Evolutionary conservation across 805 yeast genomes (phyloP).

Genomic region (Candida mattraensis): DNA sequence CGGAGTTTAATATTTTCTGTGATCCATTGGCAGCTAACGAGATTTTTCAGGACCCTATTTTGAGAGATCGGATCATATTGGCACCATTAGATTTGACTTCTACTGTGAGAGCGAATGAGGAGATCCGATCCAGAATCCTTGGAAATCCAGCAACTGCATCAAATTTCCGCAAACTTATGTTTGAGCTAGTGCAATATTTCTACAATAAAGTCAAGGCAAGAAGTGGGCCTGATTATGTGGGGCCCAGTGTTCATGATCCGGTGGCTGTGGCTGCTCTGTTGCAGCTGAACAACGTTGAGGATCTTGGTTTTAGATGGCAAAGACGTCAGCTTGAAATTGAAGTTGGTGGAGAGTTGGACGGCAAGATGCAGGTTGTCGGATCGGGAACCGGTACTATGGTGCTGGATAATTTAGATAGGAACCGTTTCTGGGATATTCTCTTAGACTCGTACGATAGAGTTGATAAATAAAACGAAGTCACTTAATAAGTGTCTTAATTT

Average conservation of each 20-base stretch:
- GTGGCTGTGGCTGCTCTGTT: constrained; percentile 63
- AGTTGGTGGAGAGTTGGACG: constrained; percentile 31
- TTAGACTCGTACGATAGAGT: constrained; percentile 38
- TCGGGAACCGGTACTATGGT: constrained; percentile 38
- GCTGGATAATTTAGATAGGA: constrained; percentile 39
- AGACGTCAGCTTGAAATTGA: constrained; percentile 19
- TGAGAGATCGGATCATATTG: constrained; percentile 51
- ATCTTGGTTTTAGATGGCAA: constrained; percentile 22
- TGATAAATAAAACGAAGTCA: too few species aligned
- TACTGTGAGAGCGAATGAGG: constrained; percentile 52
- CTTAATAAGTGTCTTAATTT: too few species aligned
- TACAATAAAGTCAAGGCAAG: constrained; percentile 42
- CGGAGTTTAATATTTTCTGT: constrained; percentile 74
- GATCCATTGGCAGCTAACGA: constrained; percentile 76
- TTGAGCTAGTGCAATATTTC: constrained; percentile 53
- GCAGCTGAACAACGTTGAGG: constrained; percentile 36
- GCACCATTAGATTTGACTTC: constrained; percentile 73
- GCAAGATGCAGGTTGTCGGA: constrained; percentile 22
- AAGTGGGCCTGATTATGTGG: constrained; percentile 43
- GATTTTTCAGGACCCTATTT: constrained; percentile 47
- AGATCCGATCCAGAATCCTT: constrained; percentile 40
- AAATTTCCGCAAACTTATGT: constrained; percentile 52
- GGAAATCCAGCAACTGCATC: constrained; percentile 34
- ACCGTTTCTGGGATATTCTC: constrained; percentile 47
- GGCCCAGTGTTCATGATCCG: constrained; percentile 85